Evolutionary conservation across 164 flowering plant species (phyloP), one percentile per base, ranked within the genome.

Genomic region (Aristolochia contorta): DNA sequence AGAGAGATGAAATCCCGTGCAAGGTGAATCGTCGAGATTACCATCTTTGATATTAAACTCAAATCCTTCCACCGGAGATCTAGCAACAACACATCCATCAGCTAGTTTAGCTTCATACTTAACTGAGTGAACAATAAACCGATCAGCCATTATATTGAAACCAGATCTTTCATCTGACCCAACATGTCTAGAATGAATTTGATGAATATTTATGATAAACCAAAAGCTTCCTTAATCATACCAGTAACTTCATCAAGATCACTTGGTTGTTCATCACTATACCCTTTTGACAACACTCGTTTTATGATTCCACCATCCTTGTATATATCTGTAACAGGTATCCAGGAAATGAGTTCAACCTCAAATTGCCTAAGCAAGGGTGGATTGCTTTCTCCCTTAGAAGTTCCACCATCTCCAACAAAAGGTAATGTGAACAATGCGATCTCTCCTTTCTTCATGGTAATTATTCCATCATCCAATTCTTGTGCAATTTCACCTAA

Each of bases 201-300:
- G 1, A 49, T 20, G 53, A 49, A 20, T 2, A 16, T 18, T 20
- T 6, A 16, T 18, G 22, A 49, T 49, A 4, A 49, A 49, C 7
- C 53, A 49, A 10, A 49, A 37, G 10, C 12, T 37, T 37, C 43
- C 43, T 37, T 27, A 16, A 27, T 21, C 3, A 30, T 81, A 85
- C 91, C 91, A 24, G 70, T 72, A 65, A 87, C 89, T 79, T 87
- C 89, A 76, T 87, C 95, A 52, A 83, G 67, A 60, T 82, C 87
- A 53, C 82, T 64, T 2, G 95, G 91, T 43, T 60, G 69, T 51
- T 69, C 82, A 49, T 66, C 62, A 45, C 58, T 75, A 56, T 70
- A 65, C 47, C 86, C 89, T 67, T 67, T 75, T 71, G 30, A 67
- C 69, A 87, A 23, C 30, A 82, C 68, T 69, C 73, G 83, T 80